Percentiles rank a stretch among this genome's conserved stretches.
Evolutionary conservation across 2,329 filamentous ascomycete species (phyloP).

Genomic region (Purpureocillium takamizusanense): DNA sequence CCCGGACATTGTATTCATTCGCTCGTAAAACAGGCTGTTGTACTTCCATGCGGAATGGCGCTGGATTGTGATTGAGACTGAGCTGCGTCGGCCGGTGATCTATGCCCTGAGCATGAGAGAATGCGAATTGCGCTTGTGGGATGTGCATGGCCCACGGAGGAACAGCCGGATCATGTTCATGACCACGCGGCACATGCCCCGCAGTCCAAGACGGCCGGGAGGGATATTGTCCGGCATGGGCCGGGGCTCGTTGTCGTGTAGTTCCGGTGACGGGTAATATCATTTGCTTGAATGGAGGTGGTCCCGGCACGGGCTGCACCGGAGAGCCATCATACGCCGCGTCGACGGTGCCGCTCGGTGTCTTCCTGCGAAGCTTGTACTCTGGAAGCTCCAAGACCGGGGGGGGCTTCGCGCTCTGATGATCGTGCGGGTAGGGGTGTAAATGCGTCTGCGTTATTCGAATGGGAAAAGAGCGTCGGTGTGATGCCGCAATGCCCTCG

Average conservation of each 20-base stretch:
- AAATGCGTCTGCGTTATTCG: slow-evolving; percentile 20
- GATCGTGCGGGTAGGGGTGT: slow-evolving; percentile 4
- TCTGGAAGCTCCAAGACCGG: slow-evolving; percentile 16
- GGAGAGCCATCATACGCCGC: slow-evolving; percentile 84
- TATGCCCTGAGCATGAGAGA: no score
- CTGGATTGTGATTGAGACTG: slow-evolving; percentile 6
- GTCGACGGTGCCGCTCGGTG: slow-evolving; percentile 85
- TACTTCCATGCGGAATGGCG: slow-evolving; percentile 9
- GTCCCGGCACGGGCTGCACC: slow-evolving; percentile 61
- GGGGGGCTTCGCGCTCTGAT: slow-evolving; percentile 6
- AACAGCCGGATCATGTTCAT: no score
- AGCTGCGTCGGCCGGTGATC: not conserved
- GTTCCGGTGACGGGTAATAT: slow-evolving; percentile 50
- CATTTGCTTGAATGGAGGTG: slow-evolving; percentile 76
- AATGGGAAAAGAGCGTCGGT: slow-evolving; percentile 21
- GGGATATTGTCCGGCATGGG: slow-evolving; percentile 1
- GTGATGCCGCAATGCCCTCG: not conserved
- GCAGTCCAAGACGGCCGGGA: no score
- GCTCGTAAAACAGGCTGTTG: slow-evolving; percentile 24
- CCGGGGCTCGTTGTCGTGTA: slow-evolving; percentile 9
- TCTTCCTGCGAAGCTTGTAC: slow-evolving; percentile 74
- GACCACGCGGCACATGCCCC: no score
- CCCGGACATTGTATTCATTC: slow-evolving; percentile 27
- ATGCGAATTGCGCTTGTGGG: no score
- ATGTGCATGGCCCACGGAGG: no score